Percentiles rank a stretch among this genome's conserved stretches.
Evolutionary conservation across 164 flowering plant species (phyloP).

Genomic region (Magnolia kwangsiensis): DNA sequence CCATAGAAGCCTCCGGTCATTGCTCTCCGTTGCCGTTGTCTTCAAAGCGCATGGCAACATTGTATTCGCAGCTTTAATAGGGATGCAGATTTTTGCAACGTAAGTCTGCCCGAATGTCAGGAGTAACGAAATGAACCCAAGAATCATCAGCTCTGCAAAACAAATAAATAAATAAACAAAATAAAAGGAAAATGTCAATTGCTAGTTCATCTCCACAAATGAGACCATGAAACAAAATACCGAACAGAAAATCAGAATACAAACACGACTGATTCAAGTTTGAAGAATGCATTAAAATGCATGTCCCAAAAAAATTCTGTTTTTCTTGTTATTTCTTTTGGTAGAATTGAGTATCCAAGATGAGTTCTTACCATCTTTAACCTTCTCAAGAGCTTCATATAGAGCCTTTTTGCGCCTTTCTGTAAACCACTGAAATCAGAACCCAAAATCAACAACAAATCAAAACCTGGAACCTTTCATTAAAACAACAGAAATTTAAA

Average conservation of each 20-base stretch:
- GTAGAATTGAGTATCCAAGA: not conserved
- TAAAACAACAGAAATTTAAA: not conserved
- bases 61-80: constrained; percentile 29
- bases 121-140: constrained; percentile 64
- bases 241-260: not conserved
- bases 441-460: not conserved
- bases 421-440: constrained; percentile 56
- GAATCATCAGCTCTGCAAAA: constrained; percentile 59
- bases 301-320: not conserved
- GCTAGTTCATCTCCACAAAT: not conserved
- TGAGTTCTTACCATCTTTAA: constrained; percentile 67
- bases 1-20: constrained; percentile 48
- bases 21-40: constrained; percentile 3
- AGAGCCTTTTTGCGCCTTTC: constrained; percentile 65
- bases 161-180: not conserved
- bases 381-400: constrained; percentile 84
- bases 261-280: not conserved
- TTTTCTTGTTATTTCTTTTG: not conserved
- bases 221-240: not conserved
- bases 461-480: not conserved
- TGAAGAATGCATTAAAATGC: not conserved
- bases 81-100: constrained; percentile 55
- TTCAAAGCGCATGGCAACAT: constrained; percentile 60
- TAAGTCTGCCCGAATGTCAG: constrained; percentile 49
- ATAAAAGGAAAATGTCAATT: not conserved